Evolutionary conservation across 345 rosid genomes (phyloP), one percentile per base, ranked within the genome.

Genomic region (Moricandia arvensis): DNA sequence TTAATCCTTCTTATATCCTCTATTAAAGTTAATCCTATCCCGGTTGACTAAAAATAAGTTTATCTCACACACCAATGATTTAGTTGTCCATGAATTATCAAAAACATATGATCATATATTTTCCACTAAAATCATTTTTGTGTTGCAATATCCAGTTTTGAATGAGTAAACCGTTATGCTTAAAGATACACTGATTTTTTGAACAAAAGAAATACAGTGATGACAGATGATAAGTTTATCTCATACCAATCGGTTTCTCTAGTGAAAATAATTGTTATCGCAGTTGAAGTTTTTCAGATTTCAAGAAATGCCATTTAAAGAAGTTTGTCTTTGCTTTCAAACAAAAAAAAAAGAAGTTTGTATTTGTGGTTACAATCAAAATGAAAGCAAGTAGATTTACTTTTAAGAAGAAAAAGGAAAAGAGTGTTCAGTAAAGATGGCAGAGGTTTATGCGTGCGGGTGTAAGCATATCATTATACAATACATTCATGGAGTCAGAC

Each of bases 381-480:
- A 60, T 21, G 33, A 59, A 45, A 72, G 63, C n/a, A 78, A 27
- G 66, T 66, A 35, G 24, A 59, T 11, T 47, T 24, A 49, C 71
- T 58, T 77, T 77, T 0, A 57, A 77, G 71, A 64, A 70, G 27
- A 62, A 77, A 77, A 72, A 26, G 73, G 76, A 72, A 77, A 77
- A 66, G 73, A 77, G 77, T 77, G 77, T 59, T 73, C 81, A 72
- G 81, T 72, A 59, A 77, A 78, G 57, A 71, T 78, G 77, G 73
- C 81, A 78, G 81, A 78, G 73, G 63, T 51, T 78, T 78, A 78
- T 78, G 81, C 81, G 81, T 78, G 81, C 77, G 77, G 77, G 81
- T 78, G 81, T 66, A 78, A 78, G 77, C 77, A 72, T 78, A 72
- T 78, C 73, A 78, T 72, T 72, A 78, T 78, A 78, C 81, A 77